phyloP scores from a whole-genome alignment of 768 basidiomycete species.

The Suillus hirtellus region DNA sequence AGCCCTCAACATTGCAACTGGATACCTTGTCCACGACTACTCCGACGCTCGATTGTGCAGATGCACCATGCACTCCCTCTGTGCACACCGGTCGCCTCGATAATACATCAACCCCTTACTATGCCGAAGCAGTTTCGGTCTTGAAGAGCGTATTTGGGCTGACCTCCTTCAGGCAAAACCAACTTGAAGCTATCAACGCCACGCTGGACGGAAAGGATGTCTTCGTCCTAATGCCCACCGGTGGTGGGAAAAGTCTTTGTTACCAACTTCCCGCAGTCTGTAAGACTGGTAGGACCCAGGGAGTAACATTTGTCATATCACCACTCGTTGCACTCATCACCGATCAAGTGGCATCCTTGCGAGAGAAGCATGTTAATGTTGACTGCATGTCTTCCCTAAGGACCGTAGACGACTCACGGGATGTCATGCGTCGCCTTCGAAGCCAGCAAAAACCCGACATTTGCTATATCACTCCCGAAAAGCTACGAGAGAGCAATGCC shows the following conservation, averaged over 20 bases:
- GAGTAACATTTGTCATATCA: conserved; percentile 88
- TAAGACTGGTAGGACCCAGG: conserved; percentile 62
- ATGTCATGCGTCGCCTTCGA: conserved; percentile 44
- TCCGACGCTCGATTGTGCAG: conserved; percentile 13
- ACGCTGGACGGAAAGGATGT: conserved; percentile 82
- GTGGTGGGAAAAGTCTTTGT: conserved; percentile 87
- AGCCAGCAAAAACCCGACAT: conserved; percentile 56
- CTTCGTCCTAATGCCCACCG: conserved; percentile 96
- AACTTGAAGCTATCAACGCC: conserved; percentile 82
- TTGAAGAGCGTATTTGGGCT: conserved; percentile 57
- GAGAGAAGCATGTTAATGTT: conserved; percentile 64
- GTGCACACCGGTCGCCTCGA: conserved; percentile 22
- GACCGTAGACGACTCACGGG: conserved; percentile 38
- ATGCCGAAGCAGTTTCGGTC: conserved; percentile 30
- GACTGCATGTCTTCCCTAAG: conserved; percentile 67
- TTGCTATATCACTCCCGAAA: conserved; percentile 92
- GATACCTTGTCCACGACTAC: conserved; percentile 27
- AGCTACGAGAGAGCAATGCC: conserved; percentile 61
- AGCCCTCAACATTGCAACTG: conserved; percentile 32
- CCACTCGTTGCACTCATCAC: conserved; percentile 87
- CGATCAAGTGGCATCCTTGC: conserved; percentile 79
- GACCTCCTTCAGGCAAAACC: conserved; percentile 72
- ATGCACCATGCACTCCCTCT: conserved; percentile 15
- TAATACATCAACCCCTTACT: conserved; percentile 34
- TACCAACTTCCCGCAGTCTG: conserved; percentile 92